These are phyloP conservation scores for Murraya paniculata DNA, from an alignment of 345 rosid species.

Conservation along the genomic window DNA sequence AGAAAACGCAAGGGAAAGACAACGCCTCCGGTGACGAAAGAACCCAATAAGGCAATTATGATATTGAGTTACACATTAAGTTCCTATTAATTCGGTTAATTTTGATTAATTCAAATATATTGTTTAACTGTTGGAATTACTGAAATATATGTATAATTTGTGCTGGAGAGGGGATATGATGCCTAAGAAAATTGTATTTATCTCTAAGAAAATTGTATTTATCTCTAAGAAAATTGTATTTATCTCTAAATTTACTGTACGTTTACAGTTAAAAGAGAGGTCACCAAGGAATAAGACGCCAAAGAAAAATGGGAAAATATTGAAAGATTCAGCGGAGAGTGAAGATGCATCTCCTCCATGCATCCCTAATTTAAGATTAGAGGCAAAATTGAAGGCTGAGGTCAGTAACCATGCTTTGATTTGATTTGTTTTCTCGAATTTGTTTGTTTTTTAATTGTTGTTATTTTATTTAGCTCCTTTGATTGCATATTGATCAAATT, in stretches of 20 bases:
- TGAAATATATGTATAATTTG: too few relatives aligned
- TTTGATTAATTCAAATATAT: neutral
- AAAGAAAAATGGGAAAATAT: constrained; percentile 40
- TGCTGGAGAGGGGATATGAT: too few relatives aligned
- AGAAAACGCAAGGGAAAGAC: constrained; percentile 44
- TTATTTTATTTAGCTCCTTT: neutral
- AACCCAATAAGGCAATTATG: constrained; percentile 49
- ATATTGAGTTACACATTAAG: neutral
- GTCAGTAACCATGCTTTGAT: constrained; percentile 35
- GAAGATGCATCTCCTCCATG: constrained; percentile 27
- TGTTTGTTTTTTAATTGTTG: neutral
- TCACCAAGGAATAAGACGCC: constrained; percentile 52
- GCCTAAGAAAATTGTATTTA: neutral
- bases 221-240: neutral
- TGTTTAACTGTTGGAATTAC: neutral
- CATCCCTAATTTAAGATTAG: constrained; percentile 65
- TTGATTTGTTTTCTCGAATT: neutral
- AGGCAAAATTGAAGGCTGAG: constrained; percentile 81
- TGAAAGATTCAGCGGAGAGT: constrained; percentile 19
- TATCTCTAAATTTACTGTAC: neutral
- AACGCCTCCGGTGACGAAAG: constrained; percentile 37
- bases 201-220: neutral
- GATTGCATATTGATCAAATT: neutral
- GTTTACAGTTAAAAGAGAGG: constrained; percentile 33
- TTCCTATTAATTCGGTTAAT: neutral